phyloP scores from a whole-genome alignment of 2,329 filamentous ascomycete species.

The Talaromyces sp. region DNA sequence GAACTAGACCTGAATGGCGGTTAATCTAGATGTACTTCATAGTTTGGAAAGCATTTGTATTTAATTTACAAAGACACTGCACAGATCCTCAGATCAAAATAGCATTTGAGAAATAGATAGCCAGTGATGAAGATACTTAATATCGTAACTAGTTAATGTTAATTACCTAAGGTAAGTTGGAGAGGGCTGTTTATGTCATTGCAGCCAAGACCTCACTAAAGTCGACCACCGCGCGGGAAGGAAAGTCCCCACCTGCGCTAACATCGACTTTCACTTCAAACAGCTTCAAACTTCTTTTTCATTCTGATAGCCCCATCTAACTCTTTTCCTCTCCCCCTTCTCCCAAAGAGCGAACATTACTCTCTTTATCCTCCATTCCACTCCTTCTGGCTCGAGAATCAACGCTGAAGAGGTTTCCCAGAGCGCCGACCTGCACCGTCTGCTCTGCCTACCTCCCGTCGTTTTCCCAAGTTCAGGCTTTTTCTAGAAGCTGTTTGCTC shows the following conservation, averaged over 20 bases:
- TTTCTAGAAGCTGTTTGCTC: conserved; percentile 7
- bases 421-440: conserved; percentile 45
- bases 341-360: not conserved
- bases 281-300: conserved; percentile 18
- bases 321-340: conserved; percentile 21
- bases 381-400: not conserved
- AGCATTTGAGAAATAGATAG: not conserved
- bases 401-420: conserved; percentile 15
- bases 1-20: not conserved
- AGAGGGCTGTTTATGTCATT: not conserved
- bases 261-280: conserved; percentile 55
- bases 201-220: not conserved
- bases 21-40: not conserved
- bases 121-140: not conserved
- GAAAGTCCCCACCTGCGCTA: conserved; percentile 16
- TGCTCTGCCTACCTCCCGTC: conserved; percentile 28
- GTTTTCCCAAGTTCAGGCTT: conserved; percentile 11
- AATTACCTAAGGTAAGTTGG: too few species aligned
- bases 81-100: not conserved
- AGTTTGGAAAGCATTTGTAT: not conserved
- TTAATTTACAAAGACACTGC: not conserved
- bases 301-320: not conserved
- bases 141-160: too few species aligned
- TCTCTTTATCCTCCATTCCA: conserved; percentile 15
- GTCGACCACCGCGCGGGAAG: conserved; percentile 1